phyloP scores from a whole-genome alignment of 2,329 filamentous ascomycete species.

The Chaetomiaceae sp. region DNA sequence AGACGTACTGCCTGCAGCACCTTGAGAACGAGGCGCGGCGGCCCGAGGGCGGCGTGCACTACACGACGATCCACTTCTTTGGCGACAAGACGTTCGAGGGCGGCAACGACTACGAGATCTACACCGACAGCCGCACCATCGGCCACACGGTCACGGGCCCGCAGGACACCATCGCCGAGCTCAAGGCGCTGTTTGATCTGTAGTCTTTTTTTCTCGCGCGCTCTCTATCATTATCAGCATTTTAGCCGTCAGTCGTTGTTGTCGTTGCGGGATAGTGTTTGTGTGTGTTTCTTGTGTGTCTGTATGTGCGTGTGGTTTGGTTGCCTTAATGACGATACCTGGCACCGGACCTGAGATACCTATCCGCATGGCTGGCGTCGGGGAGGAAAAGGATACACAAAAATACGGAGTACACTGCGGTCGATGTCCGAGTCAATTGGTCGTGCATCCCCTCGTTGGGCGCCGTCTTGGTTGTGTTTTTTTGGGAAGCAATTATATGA shows the following conservation, averaged over 20 bases:
- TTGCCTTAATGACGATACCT: not conserved
- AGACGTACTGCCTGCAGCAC: conserved; percentile 91
- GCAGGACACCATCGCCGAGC: conserved; percentile 71
- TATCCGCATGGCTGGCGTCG: no score
- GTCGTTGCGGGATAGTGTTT: no score
- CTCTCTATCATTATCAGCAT: no score
- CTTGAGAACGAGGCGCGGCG: conserved; percentile 73
- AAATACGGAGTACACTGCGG: no score
- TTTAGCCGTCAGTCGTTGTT: no score
- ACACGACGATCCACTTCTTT: conserved; percentile 93
- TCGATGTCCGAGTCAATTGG: no score
- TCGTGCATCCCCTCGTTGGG: no score
- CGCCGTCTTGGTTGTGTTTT: no score
- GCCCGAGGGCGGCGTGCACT: conserved; percentile 61
- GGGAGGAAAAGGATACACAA: no score
- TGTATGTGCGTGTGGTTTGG: conserved; percentile 1
- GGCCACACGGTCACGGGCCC: conserved; percentile 80
- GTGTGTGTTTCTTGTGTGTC: no score
- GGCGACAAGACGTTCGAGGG: conserved; percentile 90
- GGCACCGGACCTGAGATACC: no score
- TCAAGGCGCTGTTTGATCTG: conserved; percentile 77
- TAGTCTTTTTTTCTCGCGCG: not conserved
- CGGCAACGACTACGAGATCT: conserved; percentile 97
- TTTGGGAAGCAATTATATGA: not conserved
- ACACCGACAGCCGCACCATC: conserved; percentile 70